Evolutionary conservation across 768 basidiomycete species (phyloP).

Genomic region (Termitomyces titanicus): DNA sequence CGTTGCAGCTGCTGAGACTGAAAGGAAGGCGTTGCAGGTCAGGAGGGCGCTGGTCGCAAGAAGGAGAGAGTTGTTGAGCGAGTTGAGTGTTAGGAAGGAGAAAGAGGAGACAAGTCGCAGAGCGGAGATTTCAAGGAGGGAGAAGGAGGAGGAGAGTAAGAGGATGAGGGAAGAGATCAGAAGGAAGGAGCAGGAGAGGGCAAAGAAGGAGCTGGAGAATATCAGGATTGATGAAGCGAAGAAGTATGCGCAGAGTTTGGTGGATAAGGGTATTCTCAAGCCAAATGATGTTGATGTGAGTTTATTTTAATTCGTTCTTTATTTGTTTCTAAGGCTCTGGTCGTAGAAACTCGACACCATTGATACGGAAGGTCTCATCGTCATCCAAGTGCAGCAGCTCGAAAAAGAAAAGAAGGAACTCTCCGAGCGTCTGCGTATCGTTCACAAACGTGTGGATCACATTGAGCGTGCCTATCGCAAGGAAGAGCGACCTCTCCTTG

Average conservation of each 20-base stretch:
- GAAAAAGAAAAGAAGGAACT: conserved; percentile 96
- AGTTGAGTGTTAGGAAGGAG: conserved; percentile 81
- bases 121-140: conserved; percentile 61
- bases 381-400: conserved; percentile 88
- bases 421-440: conserved; percentile 75
- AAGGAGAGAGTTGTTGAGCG: conserved; percentile 79
- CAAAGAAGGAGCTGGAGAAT: conserved; percentile 70
- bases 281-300: conserved; percentile 62
- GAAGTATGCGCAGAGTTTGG: conserved; percentile 81
- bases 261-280: conserved; percentile 73
- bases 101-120: conserved; percentile 82
- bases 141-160: conserved; percentile 67
- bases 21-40: conserved; percentile 73
- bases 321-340: conserved; percentile 4
- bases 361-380: conserved; percentile 84
- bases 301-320: conserved; percentile 13
- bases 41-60: conserved; percentile 81
- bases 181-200: conserved; percentile 62
- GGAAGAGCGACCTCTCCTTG: conserved; percentile 84
- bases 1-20: conserved; percentile 61
- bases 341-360: conserved; percentile 73
- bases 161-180: conserved; percentile 60
- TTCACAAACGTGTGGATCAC: conserved; percentile 90
- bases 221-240: conserved; percentile 80
- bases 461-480: conserved; percentile 92